These are phyloP conservation scores for Leptodermis oblonga DNA, from an alignment of 257 asterid species.

Conservation along the genomic window DNA sequence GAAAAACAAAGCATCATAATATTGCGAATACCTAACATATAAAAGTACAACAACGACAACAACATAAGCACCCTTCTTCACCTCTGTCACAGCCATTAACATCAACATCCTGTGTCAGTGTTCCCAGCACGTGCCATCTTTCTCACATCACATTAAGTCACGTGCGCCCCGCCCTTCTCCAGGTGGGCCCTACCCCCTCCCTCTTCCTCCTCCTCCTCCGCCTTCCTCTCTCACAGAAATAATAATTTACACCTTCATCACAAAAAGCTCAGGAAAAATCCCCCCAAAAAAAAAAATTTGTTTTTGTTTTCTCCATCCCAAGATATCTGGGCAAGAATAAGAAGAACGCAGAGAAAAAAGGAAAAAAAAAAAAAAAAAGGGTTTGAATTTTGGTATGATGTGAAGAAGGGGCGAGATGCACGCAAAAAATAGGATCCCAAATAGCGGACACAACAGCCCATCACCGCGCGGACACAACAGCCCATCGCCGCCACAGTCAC, in stretches of 20 bases:
- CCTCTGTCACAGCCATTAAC: not conserved
- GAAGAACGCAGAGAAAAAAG: too few relatives aligned
- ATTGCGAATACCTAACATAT: too few relatives aligned
- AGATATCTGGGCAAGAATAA: not conserved
- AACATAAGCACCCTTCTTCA: not conserved
- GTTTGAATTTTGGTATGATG: conserved; percentile 21
- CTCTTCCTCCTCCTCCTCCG: not conserved
- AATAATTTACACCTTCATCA: not conserved
- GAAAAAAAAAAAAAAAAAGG: not conserved
- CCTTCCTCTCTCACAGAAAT: not conserved
- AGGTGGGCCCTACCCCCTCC: not conserved
- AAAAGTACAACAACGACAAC: not conserved
- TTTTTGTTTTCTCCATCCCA: too few relatives aligned
- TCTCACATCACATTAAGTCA: conserved; percentile 16
- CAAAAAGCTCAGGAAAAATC: not conserved
- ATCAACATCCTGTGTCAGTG: conserved; percentile 18
- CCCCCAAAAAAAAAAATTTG: not conserved
- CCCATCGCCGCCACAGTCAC: conserved; percentile 88
- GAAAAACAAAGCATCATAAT: not conserved
- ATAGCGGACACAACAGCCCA: conserved; percentile 91
- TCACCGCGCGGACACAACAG: conserved; percentile 90
- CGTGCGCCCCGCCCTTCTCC: conserved; percentile 23
- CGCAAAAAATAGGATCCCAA: conserved; percentile 86
- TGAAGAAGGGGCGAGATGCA: conserved; percentile 72
- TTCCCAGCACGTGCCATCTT: conserved; percentile 22